These are phyloP conservation scores for Plasmodium knowlesi DNA, from an alignment of 169 alveolate species.

Conservation along the genomic window DNA sequence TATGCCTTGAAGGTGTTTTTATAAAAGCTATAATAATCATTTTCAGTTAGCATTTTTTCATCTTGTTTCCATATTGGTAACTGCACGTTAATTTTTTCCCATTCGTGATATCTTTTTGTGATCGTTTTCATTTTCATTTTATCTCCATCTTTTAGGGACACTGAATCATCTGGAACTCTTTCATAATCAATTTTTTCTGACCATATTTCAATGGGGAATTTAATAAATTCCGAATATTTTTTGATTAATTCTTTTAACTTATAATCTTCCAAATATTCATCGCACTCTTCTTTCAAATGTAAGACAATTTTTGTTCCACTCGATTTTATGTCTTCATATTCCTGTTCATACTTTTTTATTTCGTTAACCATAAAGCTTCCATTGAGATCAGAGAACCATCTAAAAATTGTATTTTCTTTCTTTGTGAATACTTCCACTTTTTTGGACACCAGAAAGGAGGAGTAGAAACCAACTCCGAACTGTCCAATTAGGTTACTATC, in stretches of 20 bases:
- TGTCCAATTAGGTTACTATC: constrained; percentile 98
- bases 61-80: constrained; percentile 97
- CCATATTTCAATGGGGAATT: constrained; percentile 96
- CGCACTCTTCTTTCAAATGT: constrained; percentile 97
- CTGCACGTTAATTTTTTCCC: constrained; percentile 95
- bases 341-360: constrained; percentile 92
- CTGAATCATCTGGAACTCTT: constrained; percentile 89
- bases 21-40: constrained; percentile 95
- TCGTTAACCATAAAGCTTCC: constrained; percentile 93
- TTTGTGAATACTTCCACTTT: constrained; percentile 97
- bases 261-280: constrained; percentile 95
- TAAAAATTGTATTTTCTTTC: constrained; percentile 93
- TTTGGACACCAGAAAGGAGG: constrained; percentile 98
- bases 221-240: constrained; percentile 96
- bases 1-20: constrained; percentile 95
- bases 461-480: constrained; percentile 99
- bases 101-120: constrained; percentile 86
- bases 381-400: constrained; percentile 97
- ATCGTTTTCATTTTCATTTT: constrained; percentile 86
- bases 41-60: constrained; percentile 92
- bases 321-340: constrained; percentile 91
- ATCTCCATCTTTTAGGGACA: constrained; percentile 83
- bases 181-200: constrained; percentile 90
- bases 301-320: constrained; percentile 97
- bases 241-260: constrained; percentile 92